Evolutionary conservation across 306 rosid species (phyloP).

Genomic region (Fragaria vesca): DNA sequence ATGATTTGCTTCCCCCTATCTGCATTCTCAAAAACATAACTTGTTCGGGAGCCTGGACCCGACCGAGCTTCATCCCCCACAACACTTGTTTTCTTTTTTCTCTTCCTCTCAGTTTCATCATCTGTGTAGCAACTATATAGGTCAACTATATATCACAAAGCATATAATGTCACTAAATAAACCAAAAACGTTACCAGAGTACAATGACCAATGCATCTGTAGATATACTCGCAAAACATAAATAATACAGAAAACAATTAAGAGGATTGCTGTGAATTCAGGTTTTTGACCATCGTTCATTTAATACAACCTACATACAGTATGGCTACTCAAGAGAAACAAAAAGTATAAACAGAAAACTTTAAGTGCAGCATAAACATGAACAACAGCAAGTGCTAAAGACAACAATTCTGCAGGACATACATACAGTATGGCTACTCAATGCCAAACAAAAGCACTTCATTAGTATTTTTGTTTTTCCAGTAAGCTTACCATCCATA

Average conservation of each 20-base stretch:
- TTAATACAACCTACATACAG: background rate
- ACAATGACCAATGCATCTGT: conserved; percentile 3
- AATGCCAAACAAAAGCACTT: background rate
- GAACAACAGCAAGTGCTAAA: background rate
- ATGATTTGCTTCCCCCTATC: conserved; percentile 58
- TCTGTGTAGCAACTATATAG: conserved; percentile 46
- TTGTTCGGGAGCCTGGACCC: conserved; percentile 42
- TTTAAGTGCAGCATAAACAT: background rate
- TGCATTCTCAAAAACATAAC: conserved; percentile 44
- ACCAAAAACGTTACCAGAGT: background rate
- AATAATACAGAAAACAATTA: background rate
- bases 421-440: background rate
- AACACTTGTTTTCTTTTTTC: conserved; percentile 60
- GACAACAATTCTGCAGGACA: background rate
- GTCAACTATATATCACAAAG: conserved; percentile 31
- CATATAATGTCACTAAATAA: background rate
- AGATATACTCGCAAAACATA: background rate
- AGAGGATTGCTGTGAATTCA: background rate
- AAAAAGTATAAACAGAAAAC: background rate
- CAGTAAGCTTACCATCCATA: conserved; percentile 70
- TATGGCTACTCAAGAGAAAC: background rate
- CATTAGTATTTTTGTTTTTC: background rate
- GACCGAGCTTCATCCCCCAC: conserved; percentile 46
- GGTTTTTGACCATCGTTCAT: background rate
- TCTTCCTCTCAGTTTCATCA: conserved; percentile 68